A percentile compares a stretch with the other conserved stretches of the same genome.
phyloP scores from a whole-genome alignment of 805 yeast species.

The Wickerhamomyces mucosus region DNA sequence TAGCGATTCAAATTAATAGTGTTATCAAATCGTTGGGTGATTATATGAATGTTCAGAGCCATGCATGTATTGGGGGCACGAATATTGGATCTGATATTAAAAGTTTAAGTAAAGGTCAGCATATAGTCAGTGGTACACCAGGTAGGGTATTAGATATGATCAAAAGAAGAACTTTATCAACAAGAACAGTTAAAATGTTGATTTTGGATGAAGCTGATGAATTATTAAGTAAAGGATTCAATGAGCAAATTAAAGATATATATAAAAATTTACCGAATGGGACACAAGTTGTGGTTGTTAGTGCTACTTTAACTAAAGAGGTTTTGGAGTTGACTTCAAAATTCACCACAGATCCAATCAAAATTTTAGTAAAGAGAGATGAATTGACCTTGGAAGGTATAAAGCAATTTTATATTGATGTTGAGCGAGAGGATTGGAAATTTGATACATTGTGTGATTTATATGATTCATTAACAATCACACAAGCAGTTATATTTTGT shows the following conservation, averaged over 20 bases:
- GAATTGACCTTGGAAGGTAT: conserved; percentile 92
- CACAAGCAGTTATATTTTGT: conserved; percentile 97
- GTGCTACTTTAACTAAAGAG: conserved; percentile 90
- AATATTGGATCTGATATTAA: conserved; percentile 74
- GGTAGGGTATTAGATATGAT: conserved; percentile 92
- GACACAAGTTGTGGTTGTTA: conserved; percentile 86
- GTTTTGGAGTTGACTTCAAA: conserved; percentile 87
- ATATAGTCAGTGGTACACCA: conserved; percentile 94
- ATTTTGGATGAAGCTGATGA: conserved; percentile 97
- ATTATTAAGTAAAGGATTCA: conserved; percentile 84
- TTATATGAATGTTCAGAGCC: conserved; percentile 76
- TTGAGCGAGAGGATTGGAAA: conserved; percentile 90
- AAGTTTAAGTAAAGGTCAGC: conserved; percentile 69
- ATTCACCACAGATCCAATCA: conserved; percentile 89
- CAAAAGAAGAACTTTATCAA: conserved; percentile 65
- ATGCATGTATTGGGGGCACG: conserved; percentile 94
- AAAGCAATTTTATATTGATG: conserved; percentile 83
- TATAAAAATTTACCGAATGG: conserved; percentile 76
- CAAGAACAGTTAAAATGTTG: conserved; percentile 76
- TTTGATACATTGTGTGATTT: conserved; percentile 90
- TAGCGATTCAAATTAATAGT: conserved; percentile 86
- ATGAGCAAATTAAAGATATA: conserved; percentile 89
- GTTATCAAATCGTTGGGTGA: conserved; percentile 83
- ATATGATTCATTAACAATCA: conserved; percentile 89
- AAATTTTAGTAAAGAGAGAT: conserved; percentile 89